These are phyloP conservation scores for Oryza glumipatula DNA, from an alignment of 176 grass and related monocot genomes.

Conservation along the genomic window DNA sequence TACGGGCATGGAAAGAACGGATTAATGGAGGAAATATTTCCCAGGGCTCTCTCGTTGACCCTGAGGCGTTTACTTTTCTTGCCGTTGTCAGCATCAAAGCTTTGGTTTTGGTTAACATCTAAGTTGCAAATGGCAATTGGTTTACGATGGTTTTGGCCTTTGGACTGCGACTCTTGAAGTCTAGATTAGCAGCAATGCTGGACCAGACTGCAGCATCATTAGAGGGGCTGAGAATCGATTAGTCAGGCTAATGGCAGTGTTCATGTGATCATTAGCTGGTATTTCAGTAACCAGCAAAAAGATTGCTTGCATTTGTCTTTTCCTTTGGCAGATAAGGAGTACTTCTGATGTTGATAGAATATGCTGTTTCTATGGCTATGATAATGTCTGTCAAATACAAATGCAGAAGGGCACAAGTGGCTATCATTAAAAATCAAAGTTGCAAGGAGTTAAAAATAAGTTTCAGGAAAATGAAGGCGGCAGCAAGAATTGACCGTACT, in stretches of 20 bases:
- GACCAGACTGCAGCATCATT: not conserved
- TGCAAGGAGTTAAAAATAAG: not conserved
- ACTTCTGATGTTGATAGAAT: not conserved
- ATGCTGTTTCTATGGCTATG: not conserved
- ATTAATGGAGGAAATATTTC: not conserved
- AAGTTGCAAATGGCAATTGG: not conserved
- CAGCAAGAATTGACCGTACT: not conserved
- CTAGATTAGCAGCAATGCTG: not conserved
- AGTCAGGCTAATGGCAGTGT: not conserved
- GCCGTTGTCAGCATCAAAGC: not conserved
- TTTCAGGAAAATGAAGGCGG: not conserved
- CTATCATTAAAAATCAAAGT: not conserved
- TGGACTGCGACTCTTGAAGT: not conserved
- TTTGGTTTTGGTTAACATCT: not conserved
- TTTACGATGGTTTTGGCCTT: not conserved
- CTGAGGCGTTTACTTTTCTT: conserved; percentile 8
- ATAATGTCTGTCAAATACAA: not conserved
- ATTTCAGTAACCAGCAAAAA: not conserved
- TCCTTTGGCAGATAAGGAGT: not conserved
- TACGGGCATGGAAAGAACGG: conserved; percentile 3
- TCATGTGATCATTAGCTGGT: not conserved
- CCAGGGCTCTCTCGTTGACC: conserved; percentile 20
- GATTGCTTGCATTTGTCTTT: not conserved
- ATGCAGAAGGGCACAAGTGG: not conserved
- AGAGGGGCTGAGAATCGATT: not conserved